A percentile compares a stretch with the other conserved stretches of the same genome.
These are phyloP conservation scores for Pseudogymnoascus sp. DNA, from an alignment of 2,329 filamentous ascomycete genomes.

Conservation along the genomic window DNA sequence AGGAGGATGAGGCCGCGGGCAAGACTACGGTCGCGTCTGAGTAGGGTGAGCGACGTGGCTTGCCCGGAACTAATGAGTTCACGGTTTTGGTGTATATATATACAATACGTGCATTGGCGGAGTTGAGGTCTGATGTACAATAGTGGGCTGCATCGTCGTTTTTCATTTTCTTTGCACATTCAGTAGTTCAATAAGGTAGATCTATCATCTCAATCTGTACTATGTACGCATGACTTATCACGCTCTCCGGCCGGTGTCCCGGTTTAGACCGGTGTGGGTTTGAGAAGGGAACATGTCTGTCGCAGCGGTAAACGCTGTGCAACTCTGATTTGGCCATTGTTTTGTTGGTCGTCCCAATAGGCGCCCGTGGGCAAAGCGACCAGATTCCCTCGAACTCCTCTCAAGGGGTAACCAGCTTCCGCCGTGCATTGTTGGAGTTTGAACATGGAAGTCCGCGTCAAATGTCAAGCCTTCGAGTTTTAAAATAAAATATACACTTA, in stretches of 20 bases:
- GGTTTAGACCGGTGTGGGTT: background rate
- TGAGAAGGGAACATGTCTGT: background rate
- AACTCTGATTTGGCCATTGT: constrained; percentile 4
- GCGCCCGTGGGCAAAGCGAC: background rate
- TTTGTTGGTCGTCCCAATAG: background rate
- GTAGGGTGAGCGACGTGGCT: background rate
- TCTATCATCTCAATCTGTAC: constrained; percentile 9
- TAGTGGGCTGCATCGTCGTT: constrained; percentile 3
- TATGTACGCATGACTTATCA: background rate
- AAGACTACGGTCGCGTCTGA: constrained; percentile 1
- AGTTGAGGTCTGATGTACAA: constrained; percentile 10
- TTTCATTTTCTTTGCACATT: background rate
- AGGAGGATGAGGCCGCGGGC: constrained; percentile 27
- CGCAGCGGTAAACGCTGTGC: background rate
- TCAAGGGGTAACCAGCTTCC: background rate
- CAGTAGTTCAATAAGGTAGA: constrained; percentile 2
- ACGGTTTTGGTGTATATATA: constrained; percentile 6
- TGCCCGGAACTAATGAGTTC: constrained; percentile 6
- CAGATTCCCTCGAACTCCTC: background rate
- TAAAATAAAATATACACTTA: background rate
- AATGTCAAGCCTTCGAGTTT: constrained; percentile 3
- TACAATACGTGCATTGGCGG: constrained; percentile 3
- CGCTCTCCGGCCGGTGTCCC: background rate
- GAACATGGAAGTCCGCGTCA: background rate
- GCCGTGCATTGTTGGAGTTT: constrained; percentile 6